Evolutionary conservation across 352 stramenopile species (phyloP), one percentile per base, ranked within the genome.

Genomic region (Phytophthora citricola): DNA sequence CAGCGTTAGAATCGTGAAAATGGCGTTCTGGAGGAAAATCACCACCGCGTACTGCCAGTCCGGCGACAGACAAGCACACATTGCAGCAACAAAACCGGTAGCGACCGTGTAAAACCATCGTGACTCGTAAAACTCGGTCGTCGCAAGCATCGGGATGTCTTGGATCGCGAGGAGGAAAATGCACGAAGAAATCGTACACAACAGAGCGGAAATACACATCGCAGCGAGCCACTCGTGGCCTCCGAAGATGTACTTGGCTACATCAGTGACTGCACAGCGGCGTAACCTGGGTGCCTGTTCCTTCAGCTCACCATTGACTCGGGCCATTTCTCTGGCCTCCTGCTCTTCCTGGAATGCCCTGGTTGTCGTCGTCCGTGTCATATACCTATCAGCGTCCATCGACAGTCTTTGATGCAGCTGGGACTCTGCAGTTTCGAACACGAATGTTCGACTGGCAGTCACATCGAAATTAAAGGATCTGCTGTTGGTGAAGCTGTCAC

Each of bases 1-100:
- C 53, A 92, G 58, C 15, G 80, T 87, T 22, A 89, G 59, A 26
- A 78, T 56, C 20, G 73, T 81, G 46, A 89, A 89, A 10, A 83
- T 71, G 17, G 65, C 53, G 39, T 83, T 79, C 55, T 86, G 65
- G 17, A 77, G 20, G 38, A 81, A 73, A 45, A 82, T 64, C 24
- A 89, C 58, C 24, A 77, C 45, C 0, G 69, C 69, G 43, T 87
- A 86, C n/a, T 75, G 60, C 75, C 75, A 85, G 45, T 87, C 73
- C 3, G 80, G 80, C 55, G 76, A 62, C 20, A 84, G 60, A 41
- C 78, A 86, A 20, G 78, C 73, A 62, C 78, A 86, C 27, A 89
- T 65, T 2, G 58, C 66, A 5, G 67, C 66, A 46, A 83, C 78
- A 52, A 73, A 79, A 3, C 60, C 71, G 10, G 70, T 82, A 11